phyloP scores from a whole-genome alignment of 306 rosid species.

The Hippophae tibetana region DNA sequence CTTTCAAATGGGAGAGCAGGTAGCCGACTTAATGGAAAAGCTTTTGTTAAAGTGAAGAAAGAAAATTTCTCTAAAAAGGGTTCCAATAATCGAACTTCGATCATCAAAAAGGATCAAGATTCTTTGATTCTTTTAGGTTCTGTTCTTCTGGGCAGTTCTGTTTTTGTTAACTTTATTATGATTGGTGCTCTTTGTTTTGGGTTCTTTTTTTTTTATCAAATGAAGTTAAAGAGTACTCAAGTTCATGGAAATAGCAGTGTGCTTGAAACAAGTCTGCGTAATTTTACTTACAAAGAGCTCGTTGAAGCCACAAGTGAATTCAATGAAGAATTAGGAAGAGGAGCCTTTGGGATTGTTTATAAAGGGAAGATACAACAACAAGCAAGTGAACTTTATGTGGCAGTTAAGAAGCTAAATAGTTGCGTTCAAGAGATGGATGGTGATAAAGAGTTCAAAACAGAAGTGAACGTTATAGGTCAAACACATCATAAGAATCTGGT shows the following conservation, averaged over 20 bases:
- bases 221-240: background rate
- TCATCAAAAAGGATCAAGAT: background rate
- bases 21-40: no score
- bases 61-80: background rate
- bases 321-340: conserved; percentile 29
- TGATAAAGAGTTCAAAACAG: conserved; percentile 24
- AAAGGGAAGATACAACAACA: conserved; percentile 13
- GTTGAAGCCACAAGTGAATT: background rate
- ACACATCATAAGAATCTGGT: conserved; percentile 34
- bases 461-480: conserved; percentile 19
- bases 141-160: background rate
- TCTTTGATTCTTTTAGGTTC: background rate
- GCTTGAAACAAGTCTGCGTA: background rate
- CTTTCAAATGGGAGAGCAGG: background rate
- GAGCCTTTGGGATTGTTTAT: conserved; percentile 31
- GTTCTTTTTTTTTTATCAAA: background rate
- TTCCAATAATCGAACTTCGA: background rate
- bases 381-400: conserved; percentile 5
- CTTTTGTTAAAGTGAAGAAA: background rate
- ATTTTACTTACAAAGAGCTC: background rate
- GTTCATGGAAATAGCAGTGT: background rate
- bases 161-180: background rate
- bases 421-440: background rate
- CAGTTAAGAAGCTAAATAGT: conserved; percentile 22
- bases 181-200: background rate